Conservation (phyloP, 768 basidiomycete genomes). For the Tulasnella sp. region DNA sequence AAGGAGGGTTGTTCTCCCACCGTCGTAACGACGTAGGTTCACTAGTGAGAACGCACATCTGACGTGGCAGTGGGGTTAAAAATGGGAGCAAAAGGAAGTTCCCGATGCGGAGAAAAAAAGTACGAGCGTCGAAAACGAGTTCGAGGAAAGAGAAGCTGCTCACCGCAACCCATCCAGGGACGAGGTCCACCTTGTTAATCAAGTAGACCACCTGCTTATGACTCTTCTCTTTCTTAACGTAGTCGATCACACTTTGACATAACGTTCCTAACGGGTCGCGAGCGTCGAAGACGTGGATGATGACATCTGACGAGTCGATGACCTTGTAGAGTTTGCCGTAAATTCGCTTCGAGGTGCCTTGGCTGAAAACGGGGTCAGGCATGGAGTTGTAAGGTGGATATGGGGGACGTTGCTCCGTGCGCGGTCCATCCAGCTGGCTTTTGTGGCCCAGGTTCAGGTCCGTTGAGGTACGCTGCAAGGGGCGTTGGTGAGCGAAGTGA, state of each 20-base stretch:
- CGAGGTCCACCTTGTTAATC: constrained; percentile 97
- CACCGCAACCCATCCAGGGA: constrained; percentile 98
- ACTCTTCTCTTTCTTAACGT: constrained; percentile 90
- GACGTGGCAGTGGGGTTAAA: constrained; percentile 46
- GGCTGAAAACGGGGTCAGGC: constrained; percentile 85
- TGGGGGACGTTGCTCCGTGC: too few species aligned
- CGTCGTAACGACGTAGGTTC: constrained; percentile 45
- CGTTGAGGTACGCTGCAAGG: too few species aligned
- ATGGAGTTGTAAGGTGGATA: not conserved
- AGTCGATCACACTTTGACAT: constrained; percentile 90
- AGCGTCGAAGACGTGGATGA: constrained; percentile 92
- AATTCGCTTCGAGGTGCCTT: constrained; percentile 92
- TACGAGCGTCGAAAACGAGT: too few species aligned
- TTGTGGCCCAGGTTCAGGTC: too few species aligned
- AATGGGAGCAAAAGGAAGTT: not conserved
- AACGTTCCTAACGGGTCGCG: constrained; percentile 67
- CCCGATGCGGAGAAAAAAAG: not conserved
- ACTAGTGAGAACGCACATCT: constrained; percentile 37
- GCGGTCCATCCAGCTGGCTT: too few species aligned
- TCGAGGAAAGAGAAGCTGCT: constrained; percentile 35
- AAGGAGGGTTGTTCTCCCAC: constrained; percentile 46
- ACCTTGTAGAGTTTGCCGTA: constrained; percentile 57
- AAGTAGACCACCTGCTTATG: constrained; percentile 97
- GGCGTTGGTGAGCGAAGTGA: too few species aligned
- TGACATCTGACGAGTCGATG: constrained; percentile 87